Conservation (phyloP, 1,139 yeast genomes). For the Saccharomyces pastorianus region DNA sequence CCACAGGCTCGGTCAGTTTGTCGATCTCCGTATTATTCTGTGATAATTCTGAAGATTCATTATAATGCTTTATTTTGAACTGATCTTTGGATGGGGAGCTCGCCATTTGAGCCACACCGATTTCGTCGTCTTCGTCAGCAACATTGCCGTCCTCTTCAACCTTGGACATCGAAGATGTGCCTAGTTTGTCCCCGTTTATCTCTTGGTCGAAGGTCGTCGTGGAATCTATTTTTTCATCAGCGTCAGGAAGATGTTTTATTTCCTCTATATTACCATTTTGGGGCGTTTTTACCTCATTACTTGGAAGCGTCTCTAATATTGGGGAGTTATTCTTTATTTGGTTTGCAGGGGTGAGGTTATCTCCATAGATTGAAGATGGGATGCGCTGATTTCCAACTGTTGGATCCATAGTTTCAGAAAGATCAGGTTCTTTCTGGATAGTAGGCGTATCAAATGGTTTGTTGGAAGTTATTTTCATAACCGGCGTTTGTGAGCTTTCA, state of each 20-base stretch:
- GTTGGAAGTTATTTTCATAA: not conserved
- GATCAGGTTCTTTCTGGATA: not conserved
- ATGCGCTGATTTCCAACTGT: not conserved
- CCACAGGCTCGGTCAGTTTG: not conserved
- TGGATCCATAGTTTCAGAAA: not conserved
- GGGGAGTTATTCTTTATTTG: not conserved
- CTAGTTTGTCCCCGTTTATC: not conserved
- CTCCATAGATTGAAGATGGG: not conserved
- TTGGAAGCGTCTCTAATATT: not conserved
- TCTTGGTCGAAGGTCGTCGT: not conserved
- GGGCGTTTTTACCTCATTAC: not conserved
- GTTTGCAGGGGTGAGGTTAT: not conserved
- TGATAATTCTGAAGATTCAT: constrained; percentile 7
- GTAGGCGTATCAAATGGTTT: not conserved
- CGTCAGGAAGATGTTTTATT: not conserved
- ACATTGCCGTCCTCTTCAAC: not conserved
- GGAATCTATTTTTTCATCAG: not conserved
- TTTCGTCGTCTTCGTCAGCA: constrained; percentile 12
- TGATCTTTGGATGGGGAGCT: constrained; percentile 18
- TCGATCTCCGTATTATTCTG: not conserved
- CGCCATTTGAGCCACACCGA: constrained; percentile 19
- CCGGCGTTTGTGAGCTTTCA: constrained; percentile 8
- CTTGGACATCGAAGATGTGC: not conserved
- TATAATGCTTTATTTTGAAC: constrained; percentile 20
- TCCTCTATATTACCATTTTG: not conserved